Base-by-base conservation (phyloP, 495 filamentous ascomycete species). In the Xanthoparmelia taractica region DNA sequence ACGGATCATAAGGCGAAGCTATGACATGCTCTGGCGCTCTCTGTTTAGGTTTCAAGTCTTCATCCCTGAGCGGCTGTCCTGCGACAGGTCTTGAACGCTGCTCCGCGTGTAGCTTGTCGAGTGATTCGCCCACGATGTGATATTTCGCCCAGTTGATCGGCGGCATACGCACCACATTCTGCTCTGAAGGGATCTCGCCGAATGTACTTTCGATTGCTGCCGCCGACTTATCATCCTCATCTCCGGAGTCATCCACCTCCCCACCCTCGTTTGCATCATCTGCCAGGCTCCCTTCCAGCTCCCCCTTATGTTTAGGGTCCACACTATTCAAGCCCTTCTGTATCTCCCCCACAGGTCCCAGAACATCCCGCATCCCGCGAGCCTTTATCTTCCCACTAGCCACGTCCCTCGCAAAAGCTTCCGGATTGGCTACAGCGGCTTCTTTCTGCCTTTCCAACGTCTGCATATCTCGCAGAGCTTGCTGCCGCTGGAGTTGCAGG, bases 81-180 rank as follows among this genome's bases (percentile, higher is more conserved):
- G 80, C 67, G 31, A 73, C 76, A 0, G 91, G 91, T 45, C 87
- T 78, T 57, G 74, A 73, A 36, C 82, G 67, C 73, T 95, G 90
- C 73, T 94, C 88, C 61, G 83, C 80, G 75, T 96, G 92, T 67
- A 96, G 78, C 73, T 86, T 87, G 71, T 96, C 90, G 52, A 96
- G 75, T 15, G 87, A 79, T 61, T 88, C 86, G 33, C 91, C 91
- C 1, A 91, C 85, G 23, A 96, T 78, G 63, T 87, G 87, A 71
- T 96, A 96, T 71, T 95, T 90, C 8, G 84, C 83, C 92, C 92
- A 96, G 76, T 95, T 95, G 63, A 96, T 83, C 3, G 89, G 86
- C 31, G 92, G 92, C 77, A 84, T 88, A 40, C 91, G 86, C 12
- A 94, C 84, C 4, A 96, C 76, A 67, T 85, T 91, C 75, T 96